Evolutionary conservation across 805 yeast genomes (phyloP).

Genomic region (Teunomyces lycoperdinae): DNA sequence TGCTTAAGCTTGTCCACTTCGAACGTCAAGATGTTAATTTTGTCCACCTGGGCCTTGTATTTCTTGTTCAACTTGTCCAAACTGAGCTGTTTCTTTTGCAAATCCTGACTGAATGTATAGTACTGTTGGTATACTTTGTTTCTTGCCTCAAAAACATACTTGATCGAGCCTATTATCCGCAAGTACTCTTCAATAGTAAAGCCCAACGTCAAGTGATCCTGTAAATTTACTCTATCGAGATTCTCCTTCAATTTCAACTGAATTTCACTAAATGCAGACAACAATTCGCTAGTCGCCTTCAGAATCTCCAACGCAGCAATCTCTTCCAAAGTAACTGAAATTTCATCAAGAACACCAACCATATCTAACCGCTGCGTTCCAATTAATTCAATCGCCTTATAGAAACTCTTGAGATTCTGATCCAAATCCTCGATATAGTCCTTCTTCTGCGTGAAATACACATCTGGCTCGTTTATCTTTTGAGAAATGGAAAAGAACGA

Average conservation of each 20-base stretch:
- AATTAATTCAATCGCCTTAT: conserved; percentile 70
- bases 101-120: conserved; percentile 43
- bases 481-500: conserved; percentile 67
- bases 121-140: conserved; percentile 47
- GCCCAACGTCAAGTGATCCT: conserved; percentile 83
- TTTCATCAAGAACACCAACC: conserved; percentile 68
- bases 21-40: conserved; percentile 50
- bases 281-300: conserved; percentile 57
- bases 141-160: conserved; percentile 72
- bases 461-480: conserved; percentile 75
- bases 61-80: conserved; percentile 43
- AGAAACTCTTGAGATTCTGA: conserved; percentile 63
- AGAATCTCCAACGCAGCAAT: conserved; percentile 76
- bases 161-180: conserved; percentile 71
- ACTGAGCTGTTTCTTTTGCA: conserved; percentile 44
- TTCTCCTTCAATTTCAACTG: conserved; percentile 70
- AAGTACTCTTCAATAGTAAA: conserved; percentile 85
- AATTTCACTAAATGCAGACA: conserved; percentile 68
- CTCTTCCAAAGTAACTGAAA: conserved; percentile 47
- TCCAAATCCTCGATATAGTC: conserved; percentile 70
- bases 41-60: conserved; percentile 57
- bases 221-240: conserved; percentile 73
- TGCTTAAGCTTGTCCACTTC: conserved; percentile 59
- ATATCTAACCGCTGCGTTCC: conserved; percentile 75
- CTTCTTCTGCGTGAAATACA: conserved; percentile 68